Evolutionary conservation across 108 stramenopile genomes (phyloP).

Genomic region (Skeletonema grethae): DNA sequence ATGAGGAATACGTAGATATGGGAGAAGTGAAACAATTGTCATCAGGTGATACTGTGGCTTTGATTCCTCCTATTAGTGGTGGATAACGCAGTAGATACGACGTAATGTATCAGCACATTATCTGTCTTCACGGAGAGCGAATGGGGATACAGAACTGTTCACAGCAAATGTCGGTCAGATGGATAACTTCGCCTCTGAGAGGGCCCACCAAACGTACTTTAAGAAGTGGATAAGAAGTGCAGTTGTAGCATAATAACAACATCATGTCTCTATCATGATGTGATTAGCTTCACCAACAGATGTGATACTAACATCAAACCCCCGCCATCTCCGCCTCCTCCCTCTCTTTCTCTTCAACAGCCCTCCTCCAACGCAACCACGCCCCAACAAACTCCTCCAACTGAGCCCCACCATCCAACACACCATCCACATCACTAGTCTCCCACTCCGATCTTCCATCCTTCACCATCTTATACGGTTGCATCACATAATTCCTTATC

Average conservation of each 20-base stretch:
- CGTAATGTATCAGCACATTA: not conserved
- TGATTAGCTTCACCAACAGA: not conserved
- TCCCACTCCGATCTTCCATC: constrained; percentile 92
- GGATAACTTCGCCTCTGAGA: too few relatives aligned
- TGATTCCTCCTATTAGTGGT: constrained; percentile 89
- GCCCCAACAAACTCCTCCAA: constrained; percentile 81
- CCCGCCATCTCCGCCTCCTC: constrained; percentile 30
- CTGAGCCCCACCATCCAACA: constrained; percentile 80
- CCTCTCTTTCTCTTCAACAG: constrained; percentile 53
- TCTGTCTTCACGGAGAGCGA: not conserved
- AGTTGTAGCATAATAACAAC: too few relatives aligned
- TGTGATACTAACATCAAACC: not conserved
- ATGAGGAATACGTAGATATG: constrained; percentile 80
- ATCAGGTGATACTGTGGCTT: constrained; percentile 76
- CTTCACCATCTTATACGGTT: constrained; percentile 98
- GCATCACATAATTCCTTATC: constrained; percentile 96
- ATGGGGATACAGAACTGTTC: too few relatives aligned
- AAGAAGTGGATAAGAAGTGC: too few relatives aligned
- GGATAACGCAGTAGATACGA: constrained; percentile 31
- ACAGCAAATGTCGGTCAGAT: too few relatives aligned
- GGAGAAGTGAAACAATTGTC: constrained; percentile 64
- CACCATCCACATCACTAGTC: constrained; percentile 76
- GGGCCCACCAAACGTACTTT: too few relatives aligned
- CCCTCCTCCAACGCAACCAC: constrained; percentile 55
- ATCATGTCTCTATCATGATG: too few relatives aligned